Base-by-base conservation (phyloP, 2,329 filamentous ascomycete species). In the Botrytis squamosa region DNA sequence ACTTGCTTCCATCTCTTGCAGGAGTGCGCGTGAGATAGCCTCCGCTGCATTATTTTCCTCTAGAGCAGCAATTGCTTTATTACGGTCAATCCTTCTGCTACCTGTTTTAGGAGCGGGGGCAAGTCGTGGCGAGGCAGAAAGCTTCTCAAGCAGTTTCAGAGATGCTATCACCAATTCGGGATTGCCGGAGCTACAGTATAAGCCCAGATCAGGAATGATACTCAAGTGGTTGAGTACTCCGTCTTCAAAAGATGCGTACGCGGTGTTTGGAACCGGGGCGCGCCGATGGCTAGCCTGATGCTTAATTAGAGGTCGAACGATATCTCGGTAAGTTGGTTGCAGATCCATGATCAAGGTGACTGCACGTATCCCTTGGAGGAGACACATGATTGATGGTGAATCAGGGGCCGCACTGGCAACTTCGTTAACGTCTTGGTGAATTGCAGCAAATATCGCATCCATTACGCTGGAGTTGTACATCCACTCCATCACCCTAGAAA, bases 401-500 rank as follows among this genome's bases (percentile, higher is more conserved):
- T 94, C 91, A 1, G 91, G 89, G 7, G 90, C 85, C 18, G 93
- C 89, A 77, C 89, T 90, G 75, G 92, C 89, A 59, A 98, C 88
- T 74, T 93, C 90, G 12, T 87, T 85, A 25, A 91, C 84, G 77
- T 95, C 89, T 81, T 97, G 92, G 77, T 95, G 92, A 44, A 96
- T 89, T 18, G 92, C 89, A 73, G 89, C 87, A 82, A 98, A 95
- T 2, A 99, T 84, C 22, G 91, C 89, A 76, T 88, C 89, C 79
- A 97, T 89, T 36, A 98, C 93, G 76, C 92, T 93, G 79, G 97
- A 93, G 80, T 97, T 98, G 83, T 97, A 97, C 83, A 99, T 89
- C 94, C 96, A 98, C 81, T 99, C 96, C 93, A 98, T 98, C 25
- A 97, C 91, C 74, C 97, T 90, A 4, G 93, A 91, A 80, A 98